Evolutionary conservation across 768 basidiomycete species (phyloP).

Genomic region (Polyporus arcularius): DNA sequence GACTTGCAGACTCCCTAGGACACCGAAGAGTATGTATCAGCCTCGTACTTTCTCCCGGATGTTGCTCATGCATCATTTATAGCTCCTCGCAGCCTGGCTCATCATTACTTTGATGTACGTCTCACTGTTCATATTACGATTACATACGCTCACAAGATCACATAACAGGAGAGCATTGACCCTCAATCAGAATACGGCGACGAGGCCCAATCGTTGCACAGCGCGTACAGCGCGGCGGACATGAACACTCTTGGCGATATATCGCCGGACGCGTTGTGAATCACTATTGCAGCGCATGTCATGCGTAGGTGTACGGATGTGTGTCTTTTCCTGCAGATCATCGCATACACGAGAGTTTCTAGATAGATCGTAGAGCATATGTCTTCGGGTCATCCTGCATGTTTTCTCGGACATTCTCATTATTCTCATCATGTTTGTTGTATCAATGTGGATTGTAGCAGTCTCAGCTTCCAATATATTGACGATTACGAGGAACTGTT

Average conservation of each 20-base stretch:
- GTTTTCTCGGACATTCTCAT: too few species aligned
- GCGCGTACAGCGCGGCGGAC: constrained; percentile 59
- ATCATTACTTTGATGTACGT: constrained; percentile 93
- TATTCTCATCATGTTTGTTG: too few species aligned
- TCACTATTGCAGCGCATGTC: too few species aligned
- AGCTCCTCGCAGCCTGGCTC: constrained; percentile 86
- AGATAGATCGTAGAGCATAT: too few species aligned
- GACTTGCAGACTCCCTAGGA: constrained; percentile 88
- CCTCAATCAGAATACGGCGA: constrained; percentile 74
- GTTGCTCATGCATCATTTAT: constrained; percentile 12
- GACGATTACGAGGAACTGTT: too few species aligned
- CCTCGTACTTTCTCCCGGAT: background rate
- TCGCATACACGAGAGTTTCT: too few species aligned
- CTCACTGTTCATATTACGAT: constrained; percentile 2
- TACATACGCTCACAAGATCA: background rate
- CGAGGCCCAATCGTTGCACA: constrained; percentile 62
- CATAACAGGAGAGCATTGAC: constrained; percentile 68
- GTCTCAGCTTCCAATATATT: too few species aligned
- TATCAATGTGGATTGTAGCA: too few species aligned
- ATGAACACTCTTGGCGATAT: constrained; percentile 63
- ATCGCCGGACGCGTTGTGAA: constrained; percentile 59
- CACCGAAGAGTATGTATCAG: constrained; percentile 73
- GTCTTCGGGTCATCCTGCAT: too few species aligned
- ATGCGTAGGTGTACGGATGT: too few species aligned
- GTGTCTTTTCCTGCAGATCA: too few species aligned